Percentiles rank a stretch among this genome's conserved stretches.
These are phyloP conservation scores for Tetrahymena borealis DNA, from an alignment of 73 alveolate genomes.

Conservation along the genomic window DNA sequence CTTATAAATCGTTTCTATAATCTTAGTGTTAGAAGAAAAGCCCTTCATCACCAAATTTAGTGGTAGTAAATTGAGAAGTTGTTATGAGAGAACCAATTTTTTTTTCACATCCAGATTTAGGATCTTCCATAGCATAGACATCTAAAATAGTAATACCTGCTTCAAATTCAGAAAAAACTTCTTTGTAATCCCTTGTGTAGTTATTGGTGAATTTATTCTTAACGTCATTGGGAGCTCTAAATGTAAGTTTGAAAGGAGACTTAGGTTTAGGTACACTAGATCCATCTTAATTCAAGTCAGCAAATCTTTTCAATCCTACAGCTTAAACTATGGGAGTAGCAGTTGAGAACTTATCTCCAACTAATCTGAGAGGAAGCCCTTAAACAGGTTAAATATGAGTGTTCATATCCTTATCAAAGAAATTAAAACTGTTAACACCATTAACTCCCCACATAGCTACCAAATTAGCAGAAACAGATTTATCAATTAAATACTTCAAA, in stretches of 20 bases:
- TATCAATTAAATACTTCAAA: constrained; percentile 27
- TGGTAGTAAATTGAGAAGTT: constrained; percentile 1
- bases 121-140: constrained; percentile 29
- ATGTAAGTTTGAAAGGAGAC: constrained; percentile 39
- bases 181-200: neutral
- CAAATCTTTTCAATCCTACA: constrained; percentile 30
- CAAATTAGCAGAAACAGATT: constrained; percentile 16
- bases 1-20: neutral
- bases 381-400: constrained; percentile 9
- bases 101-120: neutral
- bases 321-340: constrained; percentile 15
- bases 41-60: constrained; percentile 30
- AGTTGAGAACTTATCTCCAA: constrained; percentile 22
- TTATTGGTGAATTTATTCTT: constrained; percentile 17
- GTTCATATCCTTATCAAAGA: constrained; percentile 25
- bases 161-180: neutral
- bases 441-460: constrained; percentile 22
- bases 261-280: neutral
- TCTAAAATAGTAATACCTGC: constrained; percentile 3
- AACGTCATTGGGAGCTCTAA: constrained; percentile 6
- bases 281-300: constrained; percentile 21
- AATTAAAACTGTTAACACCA: constrained; percentile 33
- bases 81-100: constrained; percentile 23
- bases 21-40: constrained; percentile 39
- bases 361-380: neutral